These are phyloP conservation scores for Dendrocalamus latiflorus DNA, from an alignment of 202 grass and related monocot species.

Conservation along the genomic window DNA sequence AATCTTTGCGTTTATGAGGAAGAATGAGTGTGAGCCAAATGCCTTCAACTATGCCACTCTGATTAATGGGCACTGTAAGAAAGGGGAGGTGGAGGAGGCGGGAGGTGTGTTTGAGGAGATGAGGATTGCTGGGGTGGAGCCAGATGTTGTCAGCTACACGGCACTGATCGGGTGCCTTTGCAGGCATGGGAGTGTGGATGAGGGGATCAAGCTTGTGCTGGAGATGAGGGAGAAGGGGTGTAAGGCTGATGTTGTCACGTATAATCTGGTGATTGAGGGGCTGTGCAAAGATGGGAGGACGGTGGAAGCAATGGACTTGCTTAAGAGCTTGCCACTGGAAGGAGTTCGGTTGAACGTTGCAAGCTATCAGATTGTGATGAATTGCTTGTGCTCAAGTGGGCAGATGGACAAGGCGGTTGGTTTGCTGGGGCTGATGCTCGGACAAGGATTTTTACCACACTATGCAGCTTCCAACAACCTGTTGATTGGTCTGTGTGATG, in stretches of 20 bases:
- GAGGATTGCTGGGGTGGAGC: constrained; percentile 51
- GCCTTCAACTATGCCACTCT: constrained; percentile 73
- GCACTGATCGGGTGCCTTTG: constrained; percentile 71
- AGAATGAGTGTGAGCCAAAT: constrained; percentile 80
- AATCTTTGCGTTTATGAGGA: constrained; percentile 65
- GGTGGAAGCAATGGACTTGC: constrained; percentile 52
- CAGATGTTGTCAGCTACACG: constrained; percentile 75
- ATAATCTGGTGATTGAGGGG: constrained; percentile 74
- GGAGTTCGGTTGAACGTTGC: constrained; percentile 55
- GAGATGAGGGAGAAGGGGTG: constrained; percentile 71
- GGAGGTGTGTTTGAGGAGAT: constrained; percentile 66
- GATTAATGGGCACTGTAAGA: constrained; percentile 71
- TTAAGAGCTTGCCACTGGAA: constrained; percentile 49
- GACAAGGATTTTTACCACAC: constrained; percentile 61
- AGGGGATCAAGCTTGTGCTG: constrained; percentile 68
- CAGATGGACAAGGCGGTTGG: constrained; percentile 61
- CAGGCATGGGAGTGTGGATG: constrained; percentile 56
- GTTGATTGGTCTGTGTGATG: constrained; percentile 64
- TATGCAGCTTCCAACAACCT: constrained; percentile 71
- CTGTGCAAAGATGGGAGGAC: constrained; percentile 54
- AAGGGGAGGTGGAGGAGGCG: constrained; percentile 48
- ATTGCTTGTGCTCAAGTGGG: constrained; percentile 45
- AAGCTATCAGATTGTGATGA: constrained; percentile 83
- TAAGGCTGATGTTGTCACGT: constrained; percentile 69
- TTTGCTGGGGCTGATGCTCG: constrained; percentile 64